These are phyloP conservation scores for Seiridium cupressi DNA, from an alignment of 2,329 filamentous ascomycete genomes.

Conservation along the genomic window DNA sequence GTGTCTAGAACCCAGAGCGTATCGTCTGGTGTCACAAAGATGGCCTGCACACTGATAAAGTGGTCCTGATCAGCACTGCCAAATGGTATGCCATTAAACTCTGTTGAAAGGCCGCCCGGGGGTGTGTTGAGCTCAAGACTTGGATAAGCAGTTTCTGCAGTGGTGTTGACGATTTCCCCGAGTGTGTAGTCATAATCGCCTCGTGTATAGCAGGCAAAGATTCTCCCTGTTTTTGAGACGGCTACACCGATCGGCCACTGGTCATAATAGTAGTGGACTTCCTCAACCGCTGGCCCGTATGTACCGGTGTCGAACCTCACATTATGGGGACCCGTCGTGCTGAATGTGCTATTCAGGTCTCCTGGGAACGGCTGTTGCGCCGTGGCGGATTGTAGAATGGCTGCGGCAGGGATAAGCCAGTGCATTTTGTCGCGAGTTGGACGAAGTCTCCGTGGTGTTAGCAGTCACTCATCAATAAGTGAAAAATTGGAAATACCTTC, in stretches of 20 bases:
- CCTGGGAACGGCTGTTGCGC: slow-evolving; percentile 1
- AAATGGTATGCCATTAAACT: slow-evolving; percentile 38
- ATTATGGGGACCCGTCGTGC: not conserved
- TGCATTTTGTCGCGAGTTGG: too few species aligned
- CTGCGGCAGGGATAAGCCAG: too few species aligned
- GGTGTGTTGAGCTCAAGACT: slow-evolving; percentile 33
- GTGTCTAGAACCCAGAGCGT: slow-evolving; percentile 45
- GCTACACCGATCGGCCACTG: slow-evolving; percentile 45
- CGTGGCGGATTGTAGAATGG: too few species aligned
- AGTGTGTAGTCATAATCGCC: slow-evolving; percentile 44
- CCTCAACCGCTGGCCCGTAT: slow-evolving; percentile 44
- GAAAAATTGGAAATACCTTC: too few species aligned
- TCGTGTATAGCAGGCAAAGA: slow-evolving; percentile 44
- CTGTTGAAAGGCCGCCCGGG: slow-evolving; percentile 22
- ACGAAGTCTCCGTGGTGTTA: too few species aligned
- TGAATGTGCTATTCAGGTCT: slow-evolving; percentile 3
- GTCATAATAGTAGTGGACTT: slow-evolving; percentile 46
- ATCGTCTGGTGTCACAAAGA: slow-evolving; percentile 42
- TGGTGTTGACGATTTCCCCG: slow-evolving; percentile 43
- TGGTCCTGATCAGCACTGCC: slow-evolving; percentile 38
- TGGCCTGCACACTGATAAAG: slow-evolving; percentile 42
- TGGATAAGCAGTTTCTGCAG: slow-evolving; percentile 45
- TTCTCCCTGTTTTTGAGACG: slow-evolving; percentile 36
- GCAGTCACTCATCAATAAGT: too few species aligned
- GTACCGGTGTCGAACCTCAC: slow-evolving; percentile 44